Percentiles rank a stretch among this genome's conserved stretches.
Conservation (phyloP, 2,329 filamentous ascomycete genomes). For the Neophaeococcomyces aloes region DNA sequence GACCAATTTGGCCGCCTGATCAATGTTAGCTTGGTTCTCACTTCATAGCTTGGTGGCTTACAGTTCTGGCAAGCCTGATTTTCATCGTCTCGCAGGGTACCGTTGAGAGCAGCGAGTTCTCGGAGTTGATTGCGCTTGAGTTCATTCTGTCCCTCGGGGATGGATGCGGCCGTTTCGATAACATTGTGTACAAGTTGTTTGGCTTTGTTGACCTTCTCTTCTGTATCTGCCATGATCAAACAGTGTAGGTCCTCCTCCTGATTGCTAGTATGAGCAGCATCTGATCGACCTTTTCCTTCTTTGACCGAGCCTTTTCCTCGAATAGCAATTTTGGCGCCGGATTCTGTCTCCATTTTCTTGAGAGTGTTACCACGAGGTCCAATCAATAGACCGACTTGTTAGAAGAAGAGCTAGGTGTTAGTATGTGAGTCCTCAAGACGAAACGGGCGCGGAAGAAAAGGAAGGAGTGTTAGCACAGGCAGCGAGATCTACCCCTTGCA, state of each 20-base stretch:
- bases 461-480: conserved; percentile 30
- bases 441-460: conserved; percentile 21
- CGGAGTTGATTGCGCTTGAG: conserved; percentile 97
- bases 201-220: conserved; percentile 98
- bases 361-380: conserved; percentile 98
- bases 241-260: conserved; percentile 99
- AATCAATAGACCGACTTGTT: conserved; percentile 99
- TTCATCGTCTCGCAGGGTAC: conserved; percentile 96
- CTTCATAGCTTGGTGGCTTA: conserved; percentile 27
- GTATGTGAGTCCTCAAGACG: conserved; percentile 41
- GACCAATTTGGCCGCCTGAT: conserved; percentile 78
- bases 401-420: conserved; percentile 81
- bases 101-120: conserved; percentile 94
- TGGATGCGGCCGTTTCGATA: conserved; percentile 96
- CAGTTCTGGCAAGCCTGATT: conserved; percentile 99
- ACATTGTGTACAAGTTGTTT: conserved; percentile 98
- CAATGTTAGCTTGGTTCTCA: conserved; percentile 2
- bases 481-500: conserved; percentile 17
- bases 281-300: conserved; percentile 97
- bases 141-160: conserved; percentile 96
- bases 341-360: conserved; percentile 99
- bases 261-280: conserved; percentile 98
- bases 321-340: conserved; percentile 95
- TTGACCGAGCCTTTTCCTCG: conserved; percentile 99
- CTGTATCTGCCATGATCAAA: conserved; percentile 98